Evolutionary conservation across 371 early-diverging fungal genomes (phyloP).

Genomic region (Batkoa obscura): DNA sequence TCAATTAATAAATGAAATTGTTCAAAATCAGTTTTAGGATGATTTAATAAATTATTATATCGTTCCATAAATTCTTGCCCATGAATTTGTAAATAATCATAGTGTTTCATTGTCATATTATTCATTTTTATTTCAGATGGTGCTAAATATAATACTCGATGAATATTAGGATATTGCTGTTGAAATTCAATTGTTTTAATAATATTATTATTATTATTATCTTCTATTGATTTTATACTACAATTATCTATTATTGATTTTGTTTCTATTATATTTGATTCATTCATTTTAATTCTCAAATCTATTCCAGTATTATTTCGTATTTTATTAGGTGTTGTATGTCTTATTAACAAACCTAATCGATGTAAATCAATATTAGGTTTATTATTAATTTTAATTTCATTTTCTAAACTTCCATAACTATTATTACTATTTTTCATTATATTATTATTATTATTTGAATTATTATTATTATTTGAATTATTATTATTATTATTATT

Average conservation of each 20-base stretch:
- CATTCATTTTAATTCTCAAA: not conserved
- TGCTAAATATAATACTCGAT: not conserved
- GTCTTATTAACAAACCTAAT: not conserved
- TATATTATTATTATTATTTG: no score
- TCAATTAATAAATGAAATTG: no score
- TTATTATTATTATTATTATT: no score
- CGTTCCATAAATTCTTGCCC: slow-evolving; percentile 2
- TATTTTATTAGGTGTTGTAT: not conserved
- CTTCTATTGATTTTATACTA: not conserved
- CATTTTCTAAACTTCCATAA: no score
- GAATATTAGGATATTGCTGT: no score
- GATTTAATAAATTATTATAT: not conserved
- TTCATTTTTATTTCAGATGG: not conserved
- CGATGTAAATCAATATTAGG: not conserved
- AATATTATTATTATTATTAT: no score
- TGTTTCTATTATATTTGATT: not conserved
- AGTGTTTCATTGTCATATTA: not conserved
- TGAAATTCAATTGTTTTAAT: no score
- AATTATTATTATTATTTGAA: no score
- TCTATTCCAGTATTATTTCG: not conserved
- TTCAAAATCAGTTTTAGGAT: not conserved
- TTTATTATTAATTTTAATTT: no score
- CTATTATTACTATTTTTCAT: no score
- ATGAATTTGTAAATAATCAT: slow-evolving; percentile 1
- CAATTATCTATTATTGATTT: not conserved